Evolutionary conservation across 164 flowering plant species (phyloP).

Genomic region (Vitis cinerea): DNA sequence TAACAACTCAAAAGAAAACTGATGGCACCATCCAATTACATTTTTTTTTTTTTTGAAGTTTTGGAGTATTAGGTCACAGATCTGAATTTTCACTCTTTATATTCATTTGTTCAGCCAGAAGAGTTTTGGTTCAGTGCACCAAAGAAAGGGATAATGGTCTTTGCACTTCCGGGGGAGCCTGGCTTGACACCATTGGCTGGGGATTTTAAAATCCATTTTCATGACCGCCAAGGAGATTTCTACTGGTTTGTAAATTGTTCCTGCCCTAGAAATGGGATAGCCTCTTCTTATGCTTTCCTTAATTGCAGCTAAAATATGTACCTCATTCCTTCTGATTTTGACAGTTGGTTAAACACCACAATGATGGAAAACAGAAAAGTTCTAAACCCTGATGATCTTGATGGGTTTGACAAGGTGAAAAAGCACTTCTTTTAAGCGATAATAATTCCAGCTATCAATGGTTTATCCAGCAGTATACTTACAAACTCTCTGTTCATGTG

Average conservation of each 20-base stretch:
- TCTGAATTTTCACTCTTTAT: neutral
- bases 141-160: conserved; percentile 93
- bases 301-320: neutral
- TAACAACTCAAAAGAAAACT: neutral
- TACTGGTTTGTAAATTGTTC: conserved; percentile 57
- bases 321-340: neutral
- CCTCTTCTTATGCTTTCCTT: neutral
- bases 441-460: neutral
- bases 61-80: neutral
- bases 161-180: conserved; percentile 97
- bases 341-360: conserved; percentile 96
- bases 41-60: neutral
- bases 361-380: conserved; percentile 88
- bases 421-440: neutral
- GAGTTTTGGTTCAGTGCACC: conserved; percentile 96
- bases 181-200: conserved; percentile 88
- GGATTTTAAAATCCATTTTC: conserved; percentile 93
- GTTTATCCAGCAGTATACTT: neutral
- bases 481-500: conserved; percentile 7
- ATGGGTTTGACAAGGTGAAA: conserved; percentile 94
- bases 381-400: conserved; percentile 74
- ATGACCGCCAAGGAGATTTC: conserved; percentile 96
- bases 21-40: neutral
- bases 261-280: neutral
- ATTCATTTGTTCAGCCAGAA: conserved; percentile 65